Conservation (phyloP, 1,284 basidiomycete genomes). For the Pyrrhoderma lamaoense region DNA sequence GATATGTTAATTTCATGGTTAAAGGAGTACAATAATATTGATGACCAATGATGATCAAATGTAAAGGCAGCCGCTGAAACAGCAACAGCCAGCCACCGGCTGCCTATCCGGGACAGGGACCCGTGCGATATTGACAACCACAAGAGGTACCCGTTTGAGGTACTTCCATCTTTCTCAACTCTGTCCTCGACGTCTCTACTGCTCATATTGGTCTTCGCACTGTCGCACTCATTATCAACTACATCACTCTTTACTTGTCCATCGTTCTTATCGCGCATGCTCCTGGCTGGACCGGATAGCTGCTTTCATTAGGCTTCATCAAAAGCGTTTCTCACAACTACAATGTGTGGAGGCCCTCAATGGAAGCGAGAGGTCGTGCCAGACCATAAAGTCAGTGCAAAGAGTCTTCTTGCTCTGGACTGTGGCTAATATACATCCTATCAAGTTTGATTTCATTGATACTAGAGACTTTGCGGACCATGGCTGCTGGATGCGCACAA, state of each 20-base stretch:
- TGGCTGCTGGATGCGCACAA: conserved; percentile 78
- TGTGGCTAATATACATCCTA: not conserved
- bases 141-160: too few species aligned
- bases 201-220: conserved; percentile 24
- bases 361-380: conserved; percentile 98
- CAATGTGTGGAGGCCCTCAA: conserved; percentile 70
- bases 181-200: conserved; percentile 22
- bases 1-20: too few species aligned
- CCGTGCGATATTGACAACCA: too few species aligned
- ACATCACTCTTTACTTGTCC: conserved; percentile 22
- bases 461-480: conserved; percentile 87
- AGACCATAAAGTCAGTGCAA: conserved; percentile 81
- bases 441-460: conserved; percentile 96
- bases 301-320: conserved; percentile 22
- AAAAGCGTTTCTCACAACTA: conserved; percentile 21
- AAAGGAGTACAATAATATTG: too few species aligned
- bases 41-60: too few species aligned
- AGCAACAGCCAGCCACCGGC: too few species aligned
- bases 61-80: too few species aligned
- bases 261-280: conserved; percentile 32
- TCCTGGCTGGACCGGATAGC: conserved; percentile 59
- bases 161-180: conserved; percentile 13
- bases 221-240: conserved; percentile 10
- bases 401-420: conserved; percentile 5
- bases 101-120: too few species aligned